Evolutionary conservation across 164 flowering plant species (phyloP), one percentile per base, ranked within the genome.

Genomic region (Stephania yunnanensis): DNA sequence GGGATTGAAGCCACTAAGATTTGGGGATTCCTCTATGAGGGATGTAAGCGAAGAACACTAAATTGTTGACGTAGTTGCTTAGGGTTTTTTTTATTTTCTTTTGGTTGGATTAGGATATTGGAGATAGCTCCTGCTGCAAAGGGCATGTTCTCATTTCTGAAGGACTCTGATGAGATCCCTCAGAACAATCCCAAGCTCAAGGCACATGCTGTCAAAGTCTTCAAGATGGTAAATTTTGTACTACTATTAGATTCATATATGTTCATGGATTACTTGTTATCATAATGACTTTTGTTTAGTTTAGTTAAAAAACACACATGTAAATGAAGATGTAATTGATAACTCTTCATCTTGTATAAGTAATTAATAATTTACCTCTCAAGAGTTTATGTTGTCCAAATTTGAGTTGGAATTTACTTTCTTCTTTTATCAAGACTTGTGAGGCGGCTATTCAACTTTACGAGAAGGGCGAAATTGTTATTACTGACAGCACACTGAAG

Each of bases 81-180:
- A 48, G 85, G 42, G 42, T 36, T 36, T 36, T 36, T 36, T 36
- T 25, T 29, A 30, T 46, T 58, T 10, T 17, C 29, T 25, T 25
- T 17, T 10, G 20, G 31, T 5, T 19, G 29, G 13, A 29, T 17
- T 66, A 91, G 96, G 79, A 85, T 91, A 22, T 77, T 91, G 12
- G 96, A 90, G 88, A 89, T 90, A 0, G 96, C 92, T n/a, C 94
- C 94, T 13, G 88, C 87, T 8, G 91, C 89, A 2, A 90, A 90
- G 76, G 77, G 65, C 53, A 73, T 91, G 87, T 90, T 91, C 78
- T 89, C 93, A 0, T 91, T 89, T 72, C 75, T 87, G 10, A 90
- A 77, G 76, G 89, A 91, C 79, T 74, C 91, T 1, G 87, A 87
- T 64, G 91, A 83, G 66, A 55, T 88, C 42, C 92, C 89, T 7